Evolutionary conservation across 1,284 basidiomycete species (phyloP), one percentile per base, ranked within the genome.

Genomic region (Anthracocystis walkeri): DNA sequence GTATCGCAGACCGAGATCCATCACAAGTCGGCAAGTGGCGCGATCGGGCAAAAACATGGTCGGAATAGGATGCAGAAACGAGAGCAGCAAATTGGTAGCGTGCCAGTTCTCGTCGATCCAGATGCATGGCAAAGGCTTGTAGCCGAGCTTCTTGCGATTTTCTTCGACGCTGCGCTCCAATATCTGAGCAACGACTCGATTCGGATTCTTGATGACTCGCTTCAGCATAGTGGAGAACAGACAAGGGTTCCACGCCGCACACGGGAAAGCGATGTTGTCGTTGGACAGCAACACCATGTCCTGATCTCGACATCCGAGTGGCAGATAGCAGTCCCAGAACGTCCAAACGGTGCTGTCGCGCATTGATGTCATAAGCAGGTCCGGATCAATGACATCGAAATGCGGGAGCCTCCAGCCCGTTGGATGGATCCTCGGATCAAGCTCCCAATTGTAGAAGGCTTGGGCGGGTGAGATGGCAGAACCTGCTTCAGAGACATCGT

Each of bases 241-340:
- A 31, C 65, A 76, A 1, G 74, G 74, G 14, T 76, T 76, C 65
- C 65, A 76, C 10, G 65, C 69, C 2, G 69, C 74, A 16, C 74
- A 76, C 1, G 74, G 74, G 29, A 72, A 76, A 2, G 69, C 68
- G 12, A 69, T 35, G 25, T 63, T 65, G 29, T 76, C 74, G 29
- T 62, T 68, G 29, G 68, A 72, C n/a, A 62, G 27, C 16, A 76
- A 16, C 12, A 76, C 64, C 57, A 76, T 52, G 35, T 76, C 74
- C 50, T 76, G 68, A 29, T 72, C 74, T 7, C 74, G 65, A n/a
- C 65, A 59, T 5, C 74, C 74, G 2, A 76, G 54, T 3, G 74
- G 74, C 16, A 71, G 51, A n/a, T 62, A 65, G 54, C 69, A 76
- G 62, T 76, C 74, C 74, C 74, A 76, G 23, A 76, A 76, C 7